Percentiles rank a stretch among this genome's conserved stretches.
phyloP scores from a whole-genome alignment of 208 protist species.

The Trypanosoma boissoni region DNA sequence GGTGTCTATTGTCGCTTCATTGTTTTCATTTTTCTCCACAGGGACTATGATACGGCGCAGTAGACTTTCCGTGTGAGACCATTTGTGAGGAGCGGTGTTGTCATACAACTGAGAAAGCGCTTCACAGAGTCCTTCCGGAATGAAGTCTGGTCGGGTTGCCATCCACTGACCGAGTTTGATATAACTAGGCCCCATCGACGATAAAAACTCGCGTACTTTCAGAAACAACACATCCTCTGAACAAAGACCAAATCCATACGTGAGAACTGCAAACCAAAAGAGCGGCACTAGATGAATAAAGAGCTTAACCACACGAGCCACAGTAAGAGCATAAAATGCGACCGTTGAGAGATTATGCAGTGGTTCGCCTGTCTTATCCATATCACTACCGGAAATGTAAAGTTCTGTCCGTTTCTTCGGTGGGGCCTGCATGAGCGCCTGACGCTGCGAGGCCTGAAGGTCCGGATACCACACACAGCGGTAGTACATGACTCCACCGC shows the following conservation, averaged over 20 bases:
- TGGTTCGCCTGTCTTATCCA: constrained; percentile 30
- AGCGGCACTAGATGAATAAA: constrained; percentile 12
- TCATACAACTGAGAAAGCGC: constrained; percentile 74
- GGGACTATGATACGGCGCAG: constrained; percentile 37
- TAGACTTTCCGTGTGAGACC: constrained; percentile 73
- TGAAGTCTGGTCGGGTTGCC: constrained; percentile 89
- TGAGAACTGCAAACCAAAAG: constrained; percentile 56
- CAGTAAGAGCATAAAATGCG: constrained; percentile 21
- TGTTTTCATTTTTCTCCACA: background rate
- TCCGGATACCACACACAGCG: constrained; percentile 35
- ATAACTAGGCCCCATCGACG: constrained; percentile 84
- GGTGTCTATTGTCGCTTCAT: background rate
- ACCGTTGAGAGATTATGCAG: background rate
- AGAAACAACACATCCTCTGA: constrained; percentile 47
- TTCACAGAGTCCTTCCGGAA: constrained; percentile 69
- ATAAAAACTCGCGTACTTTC: constrained; percentile 51
- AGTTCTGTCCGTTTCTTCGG: constrained; percentile 43
- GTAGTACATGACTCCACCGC: constrained; percentile 53
- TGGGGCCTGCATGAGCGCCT: constrained; percentile 10
- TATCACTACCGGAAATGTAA: constrained; percentile 50
- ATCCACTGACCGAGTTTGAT: constrained; percentile 95
- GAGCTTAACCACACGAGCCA: constrained; percentile 11
- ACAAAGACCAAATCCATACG: constrained; percentile 50
- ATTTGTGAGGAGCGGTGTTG: constrained; percentile 57
- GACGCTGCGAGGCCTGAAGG: constrained; percentile 17